These are phyloP conservation scores for Corymbia calophylla DNA, from an alignment of 441 rosid species.

Conservation along the genomic window DNA sequence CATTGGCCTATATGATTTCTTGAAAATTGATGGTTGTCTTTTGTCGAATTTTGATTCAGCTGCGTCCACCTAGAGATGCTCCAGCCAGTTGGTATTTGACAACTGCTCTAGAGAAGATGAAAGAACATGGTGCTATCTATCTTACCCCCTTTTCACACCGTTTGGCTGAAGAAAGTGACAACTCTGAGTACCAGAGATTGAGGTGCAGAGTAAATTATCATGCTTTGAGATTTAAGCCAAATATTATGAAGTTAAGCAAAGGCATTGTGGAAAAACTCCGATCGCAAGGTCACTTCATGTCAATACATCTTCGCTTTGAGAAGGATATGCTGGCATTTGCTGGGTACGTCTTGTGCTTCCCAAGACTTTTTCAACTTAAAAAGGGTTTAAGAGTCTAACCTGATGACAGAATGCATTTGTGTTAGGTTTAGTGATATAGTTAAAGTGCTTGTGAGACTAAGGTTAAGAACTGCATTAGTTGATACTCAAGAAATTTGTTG, in stretches of 20 bases:
- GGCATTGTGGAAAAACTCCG: slow-evolving; percentile 89
- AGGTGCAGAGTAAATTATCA: slow-evolving; percentile 98
- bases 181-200: slow-evolving; percentile 82
- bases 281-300: slow-evolving; percentile 92
- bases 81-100: slow-evolving; percentile 78
- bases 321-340: slow-evolving; percentile 99
- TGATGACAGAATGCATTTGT: neutral
- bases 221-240: slow-evolving; percentile 91
- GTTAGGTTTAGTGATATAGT: neutral
- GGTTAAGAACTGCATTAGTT: neutral
- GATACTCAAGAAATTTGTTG: neutral
- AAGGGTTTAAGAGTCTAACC: neutral
- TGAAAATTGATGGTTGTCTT: neutral
- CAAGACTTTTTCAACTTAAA: neutral
- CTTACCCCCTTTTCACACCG: slow-evolving; percentile 97
- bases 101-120: slow-evolving; percentile 80
- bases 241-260: slow-evolving; percentile 81
- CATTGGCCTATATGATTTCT: neutral
- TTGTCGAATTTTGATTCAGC: slow-evolving; percentile 25
- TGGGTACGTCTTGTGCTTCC: slow-evolving; percentile 51
- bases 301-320: slow-evolving; percentile 98
- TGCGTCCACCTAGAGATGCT: slow-evolving; percentile 94
- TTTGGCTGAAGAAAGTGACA: slow-evolving; percentile 89
- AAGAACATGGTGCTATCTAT: slow-evolving; percentile 91
- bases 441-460: neutral